These are phyloP conservation scores for Penicillium nucicola DNA, from an alignment of 495 filamentous ascomycete genomes.

Conservation along the genomic window DNA sequence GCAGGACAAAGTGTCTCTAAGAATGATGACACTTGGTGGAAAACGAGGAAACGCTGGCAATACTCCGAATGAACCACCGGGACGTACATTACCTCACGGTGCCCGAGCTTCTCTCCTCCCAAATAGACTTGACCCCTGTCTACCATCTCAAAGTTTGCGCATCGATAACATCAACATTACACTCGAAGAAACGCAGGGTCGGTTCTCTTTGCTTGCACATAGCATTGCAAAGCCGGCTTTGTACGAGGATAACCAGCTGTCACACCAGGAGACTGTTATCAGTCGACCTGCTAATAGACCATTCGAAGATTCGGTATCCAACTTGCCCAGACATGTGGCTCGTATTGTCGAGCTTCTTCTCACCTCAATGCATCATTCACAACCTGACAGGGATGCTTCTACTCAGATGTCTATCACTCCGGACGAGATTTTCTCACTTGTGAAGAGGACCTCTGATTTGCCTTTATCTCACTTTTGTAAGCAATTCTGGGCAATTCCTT, in stretches of 20 bases:
- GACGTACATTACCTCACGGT: no score
- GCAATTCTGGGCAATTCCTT: no score
- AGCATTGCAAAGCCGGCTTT: constrained; percentile 53
- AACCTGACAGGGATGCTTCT: neutral
- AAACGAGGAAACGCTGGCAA: constrained; percentile 5
- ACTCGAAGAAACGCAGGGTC: constrained; percentile 20
- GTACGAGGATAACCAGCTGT: constrained; percentile 66
- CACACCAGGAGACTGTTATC: constrained; percentile 59
- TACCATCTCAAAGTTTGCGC: constrained; percentile 20
- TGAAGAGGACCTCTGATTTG: constrained; percentile 19
- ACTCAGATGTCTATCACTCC: constrained; percentile 9
- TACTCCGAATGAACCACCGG: no score
- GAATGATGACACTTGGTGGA: constrained; percentile 8
- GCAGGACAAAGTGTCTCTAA: neutral
- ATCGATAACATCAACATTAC: constrained; percentile 5
- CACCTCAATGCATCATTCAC: constrained; percentile 32
- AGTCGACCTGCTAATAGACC: constrained; percentile 59
- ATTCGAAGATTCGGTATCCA: constrained; percentile 35
- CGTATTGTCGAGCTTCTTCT: constrained; percentile 60
- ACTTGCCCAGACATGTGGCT: constrained; percentile 36
- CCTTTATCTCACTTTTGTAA: constrained; percentile 55
- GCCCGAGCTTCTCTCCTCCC: no score
- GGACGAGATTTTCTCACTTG: constrained; percentile 11
- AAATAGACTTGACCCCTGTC: constrained; percentile 8
- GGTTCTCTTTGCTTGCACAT: constrained; percentile 54